Evolutionary conservation across 345 rosid species (phyloP), one percentile per base, ranked within the genome.

Genomic region (Arabidopsis suecica): DNA sequence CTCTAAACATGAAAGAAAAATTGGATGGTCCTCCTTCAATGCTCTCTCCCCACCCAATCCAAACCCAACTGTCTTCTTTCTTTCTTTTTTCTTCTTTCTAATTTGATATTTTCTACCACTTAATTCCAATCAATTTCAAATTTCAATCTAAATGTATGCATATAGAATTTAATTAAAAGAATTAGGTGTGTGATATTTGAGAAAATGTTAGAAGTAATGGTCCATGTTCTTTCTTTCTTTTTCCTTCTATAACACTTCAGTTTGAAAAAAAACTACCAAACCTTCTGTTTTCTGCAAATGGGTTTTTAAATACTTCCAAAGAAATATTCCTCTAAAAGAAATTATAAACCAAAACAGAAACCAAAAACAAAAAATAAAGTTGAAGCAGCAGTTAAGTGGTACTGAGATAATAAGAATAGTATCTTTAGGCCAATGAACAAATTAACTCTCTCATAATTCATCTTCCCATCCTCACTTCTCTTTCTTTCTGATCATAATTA

Each of bases 241-340:
- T 67, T 60, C 42, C 30, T 41, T 68, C n/a, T 16, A 48, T 74
- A 78, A 82, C 76, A 76, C 66, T 76, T 71, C 72, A 57, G 68
- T 74, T 76, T 66, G 50, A 78, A 65, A 73, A 73, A 79, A 41
- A 69, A 49, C 28, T 59, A 81, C 82, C 82, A 72, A 70, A 60
- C 62, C 73, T 83, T 82, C 82, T 83, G 61, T 82, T 82, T 82
- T 76, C 83, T 83, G 84, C 85, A 81, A 85, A 76, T 54, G 73
- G 65, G 51, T 41, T 72, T 47, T 30, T 2, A 55, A 32, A 72
- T 78, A 65, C 72, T 65, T 65, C 8, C 54, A 63, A 70, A 65
- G 61, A 55, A 77, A 57, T 72, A 78, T 72, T 72, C 81, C 36
- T 50, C 9, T 71, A 56, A 16, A 16, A 74, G 34, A 28, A 68